phyloP scores from a whole-genome alignment of 1,284 basidiomycete species.

The Cystobasidium sp. region DNA sequence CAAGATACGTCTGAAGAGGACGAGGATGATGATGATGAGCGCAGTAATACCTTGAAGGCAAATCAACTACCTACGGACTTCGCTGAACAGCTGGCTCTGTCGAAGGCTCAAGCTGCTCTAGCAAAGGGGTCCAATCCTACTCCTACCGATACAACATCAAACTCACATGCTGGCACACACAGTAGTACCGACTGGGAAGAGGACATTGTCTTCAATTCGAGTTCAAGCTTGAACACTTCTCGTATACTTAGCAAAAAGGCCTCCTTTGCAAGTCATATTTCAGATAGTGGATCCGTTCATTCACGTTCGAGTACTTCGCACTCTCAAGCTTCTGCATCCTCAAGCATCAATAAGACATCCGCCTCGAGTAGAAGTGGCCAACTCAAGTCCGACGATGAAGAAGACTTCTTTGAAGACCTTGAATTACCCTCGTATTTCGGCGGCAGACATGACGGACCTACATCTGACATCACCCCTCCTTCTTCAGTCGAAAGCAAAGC shows the following conservation, averaged over 20 bases:
- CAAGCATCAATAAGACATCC: constrained; percentile 50
- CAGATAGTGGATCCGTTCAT: constrained; percentile 70
- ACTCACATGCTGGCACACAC: too few relatives aligned
- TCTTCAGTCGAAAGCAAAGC: constrained; percentile 64
- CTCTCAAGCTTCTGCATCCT: constrained; percentile 67
- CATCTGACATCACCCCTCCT: constrained; percentile 16
- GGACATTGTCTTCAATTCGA: constrained; percentile 49
- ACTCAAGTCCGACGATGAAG: constrained; percentile 62
- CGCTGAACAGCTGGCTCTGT: constrained; percentile 34
- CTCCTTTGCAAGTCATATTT: constrained; percentile 69
- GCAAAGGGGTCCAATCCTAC: constrained; percentile 5
- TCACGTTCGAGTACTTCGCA: constrained; percentile 65
- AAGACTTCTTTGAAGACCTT: constrained; percentile 74
- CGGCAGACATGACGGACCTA: neutral
- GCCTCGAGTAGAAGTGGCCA: constrained; percentile 63
- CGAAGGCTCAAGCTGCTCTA: constrained; percentile 23
- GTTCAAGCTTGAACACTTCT: constrained; percentile 50
- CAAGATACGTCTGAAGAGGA: neutral
- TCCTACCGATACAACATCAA: neutral
- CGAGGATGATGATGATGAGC: constrained; percentile 29
- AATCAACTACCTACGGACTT: constrained; percentile 29
- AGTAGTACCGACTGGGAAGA: constrained; percentile 51
- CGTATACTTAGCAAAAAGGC: constrained; percentile 55
- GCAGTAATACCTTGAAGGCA: constrained; percentile 37
- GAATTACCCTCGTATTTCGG: constrained; percentile 66